Conservation (phyloP, 208 protist species). For the Giardia duodenalis region DNA sequence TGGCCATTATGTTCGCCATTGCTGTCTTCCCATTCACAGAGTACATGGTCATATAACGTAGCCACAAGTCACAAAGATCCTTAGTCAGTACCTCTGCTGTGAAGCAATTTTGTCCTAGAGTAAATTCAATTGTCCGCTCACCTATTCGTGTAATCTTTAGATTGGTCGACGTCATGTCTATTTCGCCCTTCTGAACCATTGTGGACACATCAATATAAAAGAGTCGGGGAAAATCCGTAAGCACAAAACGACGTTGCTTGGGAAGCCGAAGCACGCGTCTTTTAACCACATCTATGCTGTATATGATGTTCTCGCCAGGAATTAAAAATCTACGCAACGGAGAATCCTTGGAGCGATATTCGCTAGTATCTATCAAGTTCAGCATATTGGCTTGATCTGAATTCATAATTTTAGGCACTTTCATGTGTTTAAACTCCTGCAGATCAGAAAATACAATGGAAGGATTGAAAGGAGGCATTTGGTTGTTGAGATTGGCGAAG, state of each 20-base stretch:
- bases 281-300: not conserved
- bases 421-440: not conserved
- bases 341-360: too few relatives aligned
- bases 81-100: not conserved
- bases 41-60: not conserved
- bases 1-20: too few relatives aligned
- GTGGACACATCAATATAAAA: not conserved
- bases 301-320: not conserved
- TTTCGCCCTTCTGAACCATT: not conserved
- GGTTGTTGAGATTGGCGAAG: not conserved
- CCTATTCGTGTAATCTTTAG: not conserved
- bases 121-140: not conserved
- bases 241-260: not conserved
- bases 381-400: too few relatives aligned
- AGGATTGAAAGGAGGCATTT: not conserved
- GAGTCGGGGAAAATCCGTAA: not conserved
- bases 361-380: not conserved
- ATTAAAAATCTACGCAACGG: not conserved
- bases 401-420: not conserved
- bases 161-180: not conserved
- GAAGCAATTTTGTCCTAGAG: not conserved
- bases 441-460: not conserved
- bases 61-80: not conserved
- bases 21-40: not conserved
- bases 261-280: not conserved